A percentile compares a stretch with the other conserved stretches of the same genome.
These are phyloP conservation scores for Bipolaris bicolor DNA, from an alignment of 2,329 filamentous ascomycete genomes.

Conservation along the genomic window DNA sequence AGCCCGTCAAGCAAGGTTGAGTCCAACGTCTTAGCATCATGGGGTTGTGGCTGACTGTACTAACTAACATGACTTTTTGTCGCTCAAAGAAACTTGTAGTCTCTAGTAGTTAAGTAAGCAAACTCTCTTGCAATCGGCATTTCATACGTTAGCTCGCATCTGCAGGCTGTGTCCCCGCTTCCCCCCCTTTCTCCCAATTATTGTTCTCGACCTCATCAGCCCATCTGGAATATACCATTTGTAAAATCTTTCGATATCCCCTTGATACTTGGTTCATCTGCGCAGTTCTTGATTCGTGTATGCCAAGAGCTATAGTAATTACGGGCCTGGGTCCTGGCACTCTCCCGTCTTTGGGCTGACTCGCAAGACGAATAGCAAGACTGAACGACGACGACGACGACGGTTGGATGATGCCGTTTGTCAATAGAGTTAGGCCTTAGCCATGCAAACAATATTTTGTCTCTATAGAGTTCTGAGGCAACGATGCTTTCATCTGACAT, in stretches of 20 bases:
- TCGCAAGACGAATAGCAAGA: conserved; percentile 44
- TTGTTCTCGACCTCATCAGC: conserved; percentile 54
- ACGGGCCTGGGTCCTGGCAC: conserved; percentile 37
- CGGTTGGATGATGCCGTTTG: conserved; percentile 59
- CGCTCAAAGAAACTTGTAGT: conserved; percentile 57
- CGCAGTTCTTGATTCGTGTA: conserved; percentile 37
- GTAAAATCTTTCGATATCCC: conserved; percentile 41
- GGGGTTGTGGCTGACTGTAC: conserved; percentile 43
- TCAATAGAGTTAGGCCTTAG: conserved; percentile 57
- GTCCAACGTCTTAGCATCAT: conserved; percentile 32
- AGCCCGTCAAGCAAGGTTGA: conserved; percentile 37
- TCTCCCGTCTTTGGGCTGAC: conserved; percentile 39
- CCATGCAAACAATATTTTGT: conserved; percentile 57
- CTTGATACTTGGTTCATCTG: conserved; percentile 37
- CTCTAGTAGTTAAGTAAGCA: conserved; percentile 1
- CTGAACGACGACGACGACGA: conserved; percentile 50
- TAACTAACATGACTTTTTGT: conserved; percentile 57
- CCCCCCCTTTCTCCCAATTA: conserved; percentile 59
- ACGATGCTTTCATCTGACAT: conserved; percentile 51
- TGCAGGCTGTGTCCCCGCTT: conserved; percentile 51
- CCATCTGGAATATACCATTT: conserved; percentile 45
- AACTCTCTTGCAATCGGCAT: neutral
- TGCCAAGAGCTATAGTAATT: conserved; percentile 41
- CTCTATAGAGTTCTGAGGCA: conserved; percentile 60
- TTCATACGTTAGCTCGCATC: neutral